Conservation (phyloP, 176 grass and related monocot species). For the Avena atlantica region DNA sequence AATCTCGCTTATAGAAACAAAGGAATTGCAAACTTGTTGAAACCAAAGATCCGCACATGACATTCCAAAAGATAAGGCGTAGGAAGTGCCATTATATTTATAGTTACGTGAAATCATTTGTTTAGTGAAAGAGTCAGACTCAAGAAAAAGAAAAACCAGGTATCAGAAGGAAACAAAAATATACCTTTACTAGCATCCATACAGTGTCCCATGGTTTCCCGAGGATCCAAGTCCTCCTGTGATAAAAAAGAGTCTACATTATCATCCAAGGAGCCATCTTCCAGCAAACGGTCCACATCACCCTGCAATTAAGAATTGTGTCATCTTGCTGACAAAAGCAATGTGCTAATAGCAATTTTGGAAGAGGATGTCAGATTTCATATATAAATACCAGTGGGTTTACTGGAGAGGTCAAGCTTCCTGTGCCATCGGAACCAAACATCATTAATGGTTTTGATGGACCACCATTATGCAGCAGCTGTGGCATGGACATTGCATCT, state of each 20-base stretch:
- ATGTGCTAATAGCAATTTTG: constrained; percentile 19
- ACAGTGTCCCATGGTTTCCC: constrained; percentile 63
- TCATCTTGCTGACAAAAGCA: constrained; percentile 27
- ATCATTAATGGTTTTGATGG: constrained; percentile 77
- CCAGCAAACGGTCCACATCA: constrained; percentile 86
- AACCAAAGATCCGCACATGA: constrained; percentile 20
- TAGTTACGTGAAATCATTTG: background rate
- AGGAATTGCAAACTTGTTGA: constrained; percentile 11
- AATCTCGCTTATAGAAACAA: background rate
- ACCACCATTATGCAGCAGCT: constrained; percentile 75
- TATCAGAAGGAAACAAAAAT: background rate
- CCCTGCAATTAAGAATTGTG: constrained; percentile 52
- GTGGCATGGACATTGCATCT: constrained; percentile 87
- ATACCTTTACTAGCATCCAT: constrained; percentile 88
- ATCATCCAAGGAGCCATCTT: constrained; percentile 91
- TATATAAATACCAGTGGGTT: constrained; percentile 70
- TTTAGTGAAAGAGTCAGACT: constrained; percentile 13
- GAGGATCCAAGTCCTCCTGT: constrained; percentile 87
- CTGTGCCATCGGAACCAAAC: constrained; percentile 80
- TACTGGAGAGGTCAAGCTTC: constrained; percentile 79
- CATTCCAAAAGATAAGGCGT: background rate
- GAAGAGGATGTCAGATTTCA: constrained; percentile 20
- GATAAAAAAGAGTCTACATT: constrained; percentile 97
- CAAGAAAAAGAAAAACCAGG: constrained; percentile 38
- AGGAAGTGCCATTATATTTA: background rate